phyloP scores from a whole-genome alignment of 208 protist genomes.

The Crithidia brevicula region DNA sequence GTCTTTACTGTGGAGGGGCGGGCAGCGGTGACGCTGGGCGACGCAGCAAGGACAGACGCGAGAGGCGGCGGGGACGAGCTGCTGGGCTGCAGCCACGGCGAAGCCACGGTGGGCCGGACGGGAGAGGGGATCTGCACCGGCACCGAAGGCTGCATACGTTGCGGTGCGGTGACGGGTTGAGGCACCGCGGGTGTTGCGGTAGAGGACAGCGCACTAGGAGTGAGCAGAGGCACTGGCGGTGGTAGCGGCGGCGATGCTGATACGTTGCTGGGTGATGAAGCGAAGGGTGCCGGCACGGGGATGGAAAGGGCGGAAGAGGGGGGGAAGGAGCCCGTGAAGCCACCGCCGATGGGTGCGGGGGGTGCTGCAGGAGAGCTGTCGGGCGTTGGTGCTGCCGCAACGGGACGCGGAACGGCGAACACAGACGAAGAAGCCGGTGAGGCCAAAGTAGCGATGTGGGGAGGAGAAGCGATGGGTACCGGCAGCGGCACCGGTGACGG shows the following conservation, averaged over 20 bases:
- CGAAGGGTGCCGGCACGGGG: too few relatives aligned
- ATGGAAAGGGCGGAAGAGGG: too few relatives aligned
- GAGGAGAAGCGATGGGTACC: not conserved
- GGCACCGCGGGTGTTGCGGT: conserved; percentile 1
- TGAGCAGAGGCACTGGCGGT: not conserved
- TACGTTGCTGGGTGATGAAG: not conserved
- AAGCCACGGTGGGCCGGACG: not conserved
- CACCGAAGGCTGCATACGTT: not conserved
- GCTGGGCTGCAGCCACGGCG: conserved; percentile 7
- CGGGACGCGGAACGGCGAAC: not conserved
- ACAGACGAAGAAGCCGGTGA: not conserved
- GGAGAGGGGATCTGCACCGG: not conserved
- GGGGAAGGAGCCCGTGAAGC: not conserved
- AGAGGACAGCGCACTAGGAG: not conserved
- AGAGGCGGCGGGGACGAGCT: conserved; percentile 6
- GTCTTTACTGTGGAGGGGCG: conserved; percentile 1
- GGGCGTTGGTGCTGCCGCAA: not conserved
- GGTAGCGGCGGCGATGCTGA: too few relatives aligned
- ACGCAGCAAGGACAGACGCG: not conserved
- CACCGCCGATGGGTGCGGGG: not conserved
- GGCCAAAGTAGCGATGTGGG: not conserved
- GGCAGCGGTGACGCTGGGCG: not conserved
- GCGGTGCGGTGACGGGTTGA: not conserved
- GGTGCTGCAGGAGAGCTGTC: not conserved
- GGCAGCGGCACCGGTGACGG: conserved; percentile 15